A percentile compares a stretch with the other conserved stretches of the same genome.
Evolutionary conservation across 106 monocot genomes (phyloP).

Genomic region (Phalaenopsis equestris): DNA sequence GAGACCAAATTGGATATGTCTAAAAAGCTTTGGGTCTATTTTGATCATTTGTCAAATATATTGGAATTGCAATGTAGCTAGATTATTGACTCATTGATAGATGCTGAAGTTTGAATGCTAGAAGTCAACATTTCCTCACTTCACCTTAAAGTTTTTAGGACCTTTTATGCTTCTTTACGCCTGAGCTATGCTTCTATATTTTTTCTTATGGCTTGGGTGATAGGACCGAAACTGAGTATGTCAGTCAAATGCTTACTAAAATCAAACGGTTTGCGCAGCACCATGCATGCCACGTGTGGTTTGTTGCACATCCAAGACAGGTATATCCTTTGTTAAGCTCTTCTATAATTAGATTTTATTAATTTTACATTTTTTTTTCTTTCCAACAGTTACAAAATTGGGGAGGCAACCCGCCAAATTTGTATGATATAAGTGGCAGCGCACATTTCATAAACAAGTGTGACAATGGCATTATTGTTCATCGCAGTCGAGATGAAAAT

Average conservation of each 20-base stretch:
- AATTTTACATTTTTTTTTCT: not conserved
- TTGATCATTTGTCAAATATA: not conserved
- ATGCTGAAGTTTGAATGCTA: not conserved
- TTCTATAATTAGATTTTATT: not conserved
- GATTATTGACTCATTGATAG: not conserved
- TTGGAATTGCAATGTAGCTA: not conserved
- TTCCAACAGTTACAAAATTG: slow-evolving; percentile 74
- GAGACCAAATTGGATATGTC: not conserved
- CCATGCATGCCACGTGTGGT: slow-evolving; percentile 28
- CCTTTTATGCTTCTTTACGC: not conserved
- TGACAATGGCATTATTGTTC: slow-evolving; percentile 94
- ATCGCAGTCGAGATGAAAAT: slow-evolving; percentile 68
- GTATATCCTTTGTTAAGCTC: not conserved
- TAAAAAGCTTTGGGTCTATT: not conserved
- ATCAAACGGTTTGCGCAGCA: slow-evolving; percentile 78
- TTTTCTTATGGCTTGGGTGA: slow-evolving; percentile 8
- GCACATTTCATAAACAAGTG: slow-evolving; percentile 98
- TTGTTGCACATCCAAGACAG: slow-evolving; percentile 28
- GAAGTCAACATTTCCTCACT: not conserved
- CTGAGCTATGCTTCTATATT: not conserved
- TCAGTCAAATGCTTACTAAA: slow-evolving; percentile 86
- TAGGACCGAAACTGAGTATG: slow-evolving; percentile 97
- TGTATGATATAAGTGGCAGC: slow-evolving; percentile 99
- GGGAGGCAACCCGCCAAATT: slow-evolving; percentile 68
- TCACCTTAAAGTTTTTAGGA: not conserved